Conservation (phyloP, 139 green algal genomes). For the Raphidocelis subcapitata region DNA sequence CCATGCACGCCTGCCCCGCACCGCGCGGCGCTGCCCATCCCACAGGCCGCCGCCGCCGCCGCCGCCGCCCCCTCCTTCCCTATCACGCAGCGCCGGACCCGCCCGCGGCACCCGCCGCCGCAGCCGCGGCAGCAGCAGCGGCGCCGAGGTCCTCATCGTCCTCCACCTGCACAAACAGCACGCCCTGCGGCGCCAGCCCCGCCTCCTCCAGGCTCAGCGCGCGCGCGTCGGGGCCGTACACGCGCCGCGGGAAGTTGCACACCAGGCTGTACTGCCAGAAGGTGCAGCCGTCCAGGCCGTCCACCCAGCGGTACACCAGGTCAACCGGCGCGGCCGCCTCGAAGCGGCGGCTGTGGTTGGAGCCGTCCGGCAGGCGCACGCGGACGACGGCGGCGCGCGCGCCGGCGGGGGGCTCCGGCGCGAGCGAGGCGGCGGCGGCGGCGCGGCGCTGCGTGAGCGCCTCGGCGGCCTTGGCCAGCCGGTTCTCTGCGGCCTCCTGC, state of each 20-base stretch:
- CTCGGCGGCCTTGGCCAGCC: constrained; percentile 31
- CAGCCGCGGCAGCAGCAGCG: no score
- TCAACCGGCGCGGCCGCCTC: background rate
- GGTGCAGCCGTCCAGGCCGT: constrained; percentile 59
- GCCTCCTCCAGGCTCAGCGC: constrained; percentile 41
- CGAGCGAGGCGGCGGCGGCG: constrained; percentile 45
- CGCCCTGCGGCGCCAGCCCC: constrained; percentile 59
- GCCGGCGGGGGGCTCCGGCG: constrained; percentile 46
- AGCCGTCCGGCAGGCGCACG: constrained; percentile 71
- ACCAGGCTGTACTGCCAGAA: constrained; percentile 62
- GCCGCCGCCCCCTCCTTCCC: no score
- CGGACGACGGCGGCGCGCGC: constrained; percentile 50
- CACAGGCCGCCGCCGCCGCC: no score
- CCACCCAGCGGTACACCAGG: constrained; percentile 69
- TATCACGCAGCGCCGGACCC: no score
- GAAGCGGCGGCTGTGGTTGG: constrained; percentile 68
- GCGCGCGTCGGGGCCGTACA: constrained; percentile 18
- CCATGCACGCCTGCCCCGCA: no score
- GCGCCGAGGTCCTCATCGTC: constrained; percentile 34
- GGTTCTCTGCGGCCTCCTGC: constrained; percentile 48
- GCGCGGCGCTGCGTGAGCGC: constrained; percentile 39
- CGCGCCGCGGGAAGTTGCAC: constrained; percentile 63
- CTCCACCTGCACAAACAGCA: constrained; percentile 71
- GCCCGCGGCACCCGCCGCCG: no score
- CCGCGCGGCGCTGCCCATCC: no score